Percentiles rank a stretch among this genome's conserved stretches.
Conservation (phyloP, 2,329 filamentous ascomycete species). For the Dactylellina drechsleri region DNA sequence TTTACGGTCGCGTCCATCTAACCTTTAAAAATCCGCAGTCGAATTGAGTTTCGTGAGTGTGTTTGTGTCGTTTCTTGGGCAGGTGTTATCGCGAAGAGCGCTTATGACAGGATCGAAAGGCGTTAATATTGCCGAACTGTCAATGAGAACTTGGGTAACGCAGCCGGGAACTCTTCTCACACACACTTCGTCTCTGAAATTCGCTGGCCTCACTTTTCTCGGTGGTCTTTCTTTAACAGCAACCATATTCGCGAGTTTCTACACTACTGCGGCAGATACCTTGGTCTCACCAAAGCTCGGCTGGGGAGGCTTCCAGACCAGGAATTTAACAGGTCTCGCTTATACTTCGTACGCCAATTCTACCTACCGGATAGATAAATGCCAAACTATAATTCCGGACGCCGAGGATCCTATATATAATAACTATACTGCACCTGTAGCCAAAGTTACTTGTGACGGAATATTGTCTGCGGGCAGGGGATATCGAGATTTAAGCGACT, state of each 20-base stretch:
- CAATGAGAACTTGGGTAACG: conserved; percentile 77
- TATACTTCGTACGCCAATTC: conserved; percentile 73
- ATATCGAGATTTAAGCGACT: conserved; percentile 44
- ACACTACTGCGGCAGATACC: conserved; percentile 80
- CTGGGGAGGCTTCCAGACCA: conserved; percentile 67
- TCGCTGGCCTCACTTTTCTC: conserved; percentile 72
- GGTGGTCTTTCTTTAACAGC: conserved; percentile 73
- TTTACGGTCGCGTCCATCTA: background rate
- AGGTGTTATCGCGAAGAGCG: conserved; percentile 76
- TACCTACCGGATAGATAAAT: conserved; percentile 67
- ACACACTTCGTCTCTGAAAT: conserved; percentile 72
- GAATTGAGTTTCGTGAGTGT: conserved; percentile 82
- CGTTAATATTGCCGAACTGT: conserved; percentile 79
- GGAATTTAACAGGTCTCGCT: conserved; percentile 69
- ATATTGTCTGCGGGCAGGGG: conserved; percentile 74
- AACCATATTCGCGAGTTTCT: conserved; percentile 74
- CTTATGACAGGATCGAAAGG: conserved; percentile 71
- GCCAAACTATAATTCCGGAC: conserved; percentile 70
- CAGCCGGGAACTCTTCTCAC: conserved; percentile 78
- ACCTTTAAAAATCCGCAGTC: conserved; percentile 60
- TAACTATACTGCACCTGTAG: conserved; percentile 56
- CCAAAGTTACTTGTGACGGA: conserved; percentile 70
- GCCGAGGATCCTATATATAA: conserved; percentile 62
- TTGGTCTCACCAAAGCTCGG: conserved; percentile 78
- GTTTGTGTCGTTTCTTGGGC: conserved; percentile 78